Percentiles rank a stretch among this genome's conserved stretches.
Conservation (phyloP, 2,329 filamentous ascomycete species). For the Knufia petricola region DNA sequence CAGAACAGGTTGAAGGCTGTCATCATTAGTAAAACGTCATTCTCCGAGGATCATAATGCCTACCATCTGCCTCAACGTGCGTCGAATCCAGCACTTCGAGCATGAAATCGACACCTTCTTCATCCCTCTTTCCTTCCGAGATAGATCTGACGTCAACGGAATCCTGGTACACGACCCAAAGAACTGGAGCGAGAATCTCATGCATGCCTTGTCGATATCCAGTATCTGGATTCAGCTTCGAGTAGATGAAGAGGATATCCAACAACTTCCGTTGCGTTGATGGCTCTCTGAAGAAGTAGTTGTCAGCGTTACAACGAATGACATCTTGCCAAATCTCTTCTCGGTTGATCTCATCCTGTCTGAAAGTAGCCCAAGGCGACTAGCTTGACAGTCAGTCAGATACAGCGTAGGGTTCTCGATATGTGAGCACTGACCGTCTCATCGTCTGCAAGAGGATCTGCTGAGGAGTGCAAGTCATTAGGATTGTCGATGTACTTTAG, state of each 20-base stretch:
- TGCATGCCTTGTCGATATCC: slow-evolving; percentile 99
- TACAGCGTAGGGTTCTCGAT: slow-evolving; percentile 21
- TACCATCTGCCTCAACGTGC: slow-evolving; percentile 73
- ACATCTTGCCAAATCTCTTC: slow-evolving; percentile 93
- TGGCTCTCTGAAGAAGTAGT: slow-evolving; percentile 75
- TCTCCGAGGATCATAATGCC: no score
- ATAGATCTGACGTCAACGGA: slow-evolving; percentile 49
- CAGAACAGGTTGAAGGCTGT: slow-evolving; percentile 64
- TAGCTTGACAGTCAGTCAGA: slow-evolving; percentile 45
- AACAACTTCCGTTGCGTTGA: slow-evolving; percentile 70
- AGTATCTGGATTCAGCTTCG: slow-evolving; percentile 77
- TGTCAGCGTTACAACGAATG: slow-evolving; percentile 79
- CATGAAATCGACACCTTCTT: slow-evolving; percentile 38
- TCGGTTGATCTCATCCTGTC: slow-evolving; percentile 72
- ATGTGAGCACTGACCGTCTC: slow-evolving; percentile 44
- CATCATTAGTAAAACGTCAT: no score
- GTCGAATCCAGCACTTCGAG: slow-evolving; percentile 57
- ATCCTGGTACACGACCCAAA: slow-evolving; percentile 76
- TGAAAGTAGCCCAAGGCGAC: slow-evolving; percentile 85
- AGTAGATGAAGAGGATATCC: slow-evolving; percentile 88
- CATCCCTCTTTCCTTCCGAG: slow-evolving; percentile 34
- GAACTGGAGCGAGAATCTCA: slow-evolving; percentile 79
- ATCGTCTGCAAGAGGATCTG: slow-evolving; percentile 83
- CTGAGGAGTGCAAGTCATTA: slow-evolving; percentile 62
- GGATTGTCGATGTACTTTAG: slow-evolving; percentile 76